These are phyloP conservation scores for Blepharisma stoltei DNA, from an alignment of 73 alveolate species.

Conservation along the genomic window DNA sequence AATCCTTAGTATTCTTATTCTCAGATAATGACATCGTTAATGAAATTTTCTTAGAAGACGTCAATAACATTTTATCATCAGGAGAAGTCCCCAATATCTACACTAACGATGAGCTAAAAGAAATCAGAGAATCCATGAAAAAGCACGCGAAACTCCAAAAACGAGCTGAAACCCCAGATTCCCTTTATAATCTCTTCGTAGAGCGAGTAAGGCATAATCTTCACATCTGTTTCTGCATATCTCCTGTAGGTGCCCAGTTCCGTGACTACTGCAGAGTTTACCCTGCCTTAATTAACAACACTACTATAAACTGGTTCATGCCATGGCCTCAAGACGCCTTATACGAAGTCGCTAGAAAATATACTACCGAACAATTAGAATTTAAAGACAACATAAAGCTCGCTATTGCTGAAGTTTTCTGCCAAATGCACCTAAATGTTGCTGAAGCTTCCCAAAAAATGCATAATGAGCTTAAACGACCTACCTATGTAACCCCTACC, in stretches of 20 bases:
- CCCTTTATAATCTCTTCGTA: slow-evolving; percentile 92
- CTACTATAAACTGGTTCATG: slow-evolving; percentile 98
- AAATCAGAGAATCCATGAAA: slow-evolving; percentile 90
- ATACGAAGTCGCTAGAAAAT: slow-evolving; percentile 94
- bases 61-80: slow-evolving; percentile 92
- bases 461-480: slow-evolving; percentile 89
- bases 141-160: slow-evolving; percentile 54
- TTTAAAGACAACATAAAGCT: background rate
- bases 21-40: slow-evolving; percentile 75
- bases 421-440: slow-evolving; percentile 62
- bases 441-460: slow-evolving; percentile 35
- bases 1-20: slow-evolving; percentile 42
- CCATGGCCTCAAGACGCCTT: slow-evolving; percentile 99
- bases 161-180: slow-evolving; percentile 79
- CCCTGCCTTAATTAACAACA: slow-evolving; percentile 99
- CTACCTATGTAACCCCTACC: slow-evolving; percentile 99
- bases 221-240: slow-evolving; percentile 96
- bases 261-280: slow-evolving; percentile 90
- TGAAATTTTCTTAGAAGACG: slow-evolving; percentile 97
- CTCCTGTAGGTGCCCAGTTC: slow-evolving; percentile 97
- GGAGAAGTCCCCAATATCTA: slow-evolving; percentile 99
- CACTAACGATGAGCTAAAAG: slow-evolving; percentile 90
- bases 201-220: slow-evolving; percentile 94
- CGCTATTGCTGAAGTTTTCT: slow-evolving; percentile 56
- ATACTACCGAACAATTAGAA: slow-evolving; percentile 47